A percentile compares a stretch with the other conserved stretches of the same genome.
These are phyloP conservation scores for Rusavskia elegans DNA, from an alignment of 495 filamentous ascomycete species.

Conservation along the genomic window DNA sequence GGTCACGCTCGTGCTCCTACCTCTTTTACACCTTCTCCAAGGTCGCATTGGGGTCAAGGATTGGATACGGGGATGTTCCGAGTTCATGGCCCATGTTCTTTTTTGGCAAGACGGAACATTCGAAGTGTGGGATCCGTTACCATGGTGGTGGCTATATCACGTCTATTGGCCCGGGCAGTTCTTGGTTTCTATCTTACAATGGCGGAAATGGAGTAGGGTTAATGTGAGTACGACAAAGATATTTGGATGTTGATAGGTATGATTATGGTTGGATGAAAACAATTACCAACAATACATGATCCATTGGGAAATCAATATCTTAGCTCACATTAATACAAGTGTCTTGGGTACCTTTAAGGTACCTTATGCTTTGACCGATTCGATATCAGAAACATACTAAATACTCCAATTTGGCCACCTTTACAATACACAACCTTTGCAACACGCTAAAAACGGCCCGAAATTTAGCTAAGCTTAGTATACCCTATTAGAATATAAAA, in stretches of 20 bases:
- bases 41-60: background rate
- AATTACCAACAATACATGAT: too few relatives aligned
- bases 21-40: slow-evolving; percentile 16
- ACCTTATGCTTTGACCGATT: too few relatives aligned
- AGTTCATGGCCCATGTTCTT: slow-evolving; percentile 27
- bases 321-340: too few relatives aligned
- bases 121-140: slow-evolving; percentile 43
- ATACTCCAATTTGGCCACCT: too few relatives aligned
- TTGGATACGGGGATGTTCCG: slow-evolving; percentile 5
- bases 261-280: too few relatives aligned
- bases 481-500: too few relatives aligned
- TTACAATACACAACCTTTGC: too few relatives aligned
- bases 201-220: slow-evolving; percentile 36
- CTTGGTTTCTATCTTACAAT: slow-evolving; percentile 17
- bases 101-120: slow-evolving; percentile 46
- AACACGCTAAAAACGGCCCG: too few relatives aligned
- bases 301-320: too few relatives aligned
- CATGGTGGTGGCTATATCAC: slow-evolving; percentile 41
- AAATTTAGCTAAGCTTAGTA: too few relatives aligned
- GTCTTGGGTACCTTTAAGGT: too few relatives aligned
- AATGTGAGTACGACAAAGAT: slow-evolving; percentile 45
- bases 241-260: slow-evolving; percentile 27
- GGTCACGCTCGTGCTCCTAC: slow-evolving; percentile 29
- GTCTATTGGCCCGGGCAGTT: slow-evolving; percentile 44
- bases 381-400: too few relatives aligned